Percentiles rank a stretch among this genome's conserved stretches.
Evolutionary conservation across 306 rosid species (phyloP).

Genomic region (Mimosa pudica): DNA sequence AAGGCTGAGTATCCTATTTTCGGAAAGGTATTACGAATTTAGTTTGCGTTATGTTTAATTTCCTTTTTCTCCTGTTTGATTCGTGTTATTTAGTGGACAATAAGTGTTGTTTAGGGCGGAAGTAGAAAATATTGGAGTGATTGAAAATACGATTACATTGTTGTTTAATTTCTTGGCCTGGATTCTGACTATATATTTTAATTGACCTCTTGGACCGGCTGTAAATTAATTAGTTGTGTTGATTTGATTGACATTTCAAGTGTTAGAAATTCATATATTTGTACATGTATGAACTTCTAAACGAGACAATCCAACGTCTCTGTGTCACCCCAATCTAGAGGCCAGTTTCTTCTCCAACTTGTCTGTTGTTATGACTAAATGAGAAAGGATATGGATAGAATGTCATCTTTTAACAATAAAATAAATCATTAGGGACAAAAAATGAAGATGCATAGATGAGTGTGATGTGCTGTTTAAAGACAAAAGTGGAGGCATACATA

Average conservation of each 20-base stretch:
- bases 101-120: background rate
- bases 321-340: background rate
- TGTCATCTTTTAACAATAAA: background rate
- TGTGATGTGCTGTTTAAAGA: background rate
- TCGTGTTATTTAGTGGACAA: background rate
- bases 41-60: background rate
- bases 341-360: constrained; percentile 15
- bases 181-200: background rate
- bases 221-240: background rate
- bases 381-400: background rate
- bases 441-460: background rate
- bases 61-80: background rate
- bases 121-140: background rate
- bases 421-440: background rate
- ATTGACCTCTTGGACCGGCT: constrained; percentile 7
- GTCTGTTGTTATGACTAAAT: constrained; percentile 6
- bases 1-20: constrained; percentile 89
- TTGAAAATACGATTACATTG: background rate
- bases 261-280: constrained; percentile 19
- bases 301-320: background rate
- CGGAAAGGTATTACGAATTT: constrained; percentile 60
- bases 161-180: background rate
- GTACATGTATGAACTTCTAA: background rate
- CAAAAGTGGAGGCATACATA: constrained; percentile 6
- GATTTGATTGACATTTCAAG: constrained; percentile 1